Conservation (phyloP, 208 protist species). For the Histomonas meleagridis region DNA sequence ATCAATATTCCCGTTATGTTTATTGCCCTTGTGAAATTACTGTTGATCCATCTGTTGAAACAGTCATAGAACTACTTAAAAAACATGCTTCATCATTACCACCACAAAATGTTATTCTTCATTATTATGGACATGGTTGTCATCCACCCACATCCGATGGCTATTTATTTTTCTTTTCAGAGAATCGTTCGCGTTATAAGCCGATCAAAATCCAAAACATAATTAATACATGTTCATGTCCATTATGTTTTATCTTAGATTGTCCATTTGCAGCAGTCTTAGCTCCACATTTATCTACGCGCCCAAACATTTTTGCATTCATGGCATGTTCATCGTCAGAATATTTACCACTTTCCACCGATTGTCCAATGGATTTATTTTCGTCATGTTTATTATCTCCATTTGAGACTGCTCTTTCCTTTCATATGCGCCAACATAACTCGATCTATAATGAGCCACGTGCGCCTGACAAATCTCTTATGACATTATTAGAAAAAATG, state of each 20-base stretch:
- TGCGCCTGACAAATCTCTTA: neutral
- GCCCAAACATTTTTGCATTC: neutral
- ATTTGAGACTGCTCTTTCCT: neutral
- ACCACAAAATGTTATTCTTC: neutral
- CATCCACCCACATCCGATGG: neutral
- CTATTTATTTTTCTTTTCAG: neutral
- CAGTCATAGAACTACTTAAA: neutral
- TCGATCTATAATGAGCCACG: neutral
- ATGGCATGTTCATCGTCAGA: neutral
- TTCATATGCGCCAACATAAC: neutral
- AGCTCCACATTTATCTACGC: neutral
- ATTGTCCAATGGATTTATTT: neutral
- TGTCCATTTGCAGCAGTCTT: neutral
- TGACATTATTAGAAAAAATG: neutral
- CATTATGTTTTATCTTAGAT: neutral
- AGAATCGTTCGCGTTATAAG: neutral
- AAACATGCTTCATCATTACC: neutral
- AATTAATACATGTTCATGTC: neutral
- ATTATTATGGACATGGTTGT: neutral
- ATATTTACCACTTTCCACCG: neutral
- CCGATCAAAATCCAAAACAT: neutral
- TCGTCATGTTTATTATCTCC: neutral
- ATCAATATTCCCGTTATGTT: neutral
- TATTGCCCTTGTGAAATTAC: neutral
- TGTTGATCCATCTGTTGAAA: slow-evolving; percentile 10